Evolutionary conservation across 2,329 filamentous ascomycete species (phyloP).

Genomic region (Pseudogymnoascus sp.): DNA sequence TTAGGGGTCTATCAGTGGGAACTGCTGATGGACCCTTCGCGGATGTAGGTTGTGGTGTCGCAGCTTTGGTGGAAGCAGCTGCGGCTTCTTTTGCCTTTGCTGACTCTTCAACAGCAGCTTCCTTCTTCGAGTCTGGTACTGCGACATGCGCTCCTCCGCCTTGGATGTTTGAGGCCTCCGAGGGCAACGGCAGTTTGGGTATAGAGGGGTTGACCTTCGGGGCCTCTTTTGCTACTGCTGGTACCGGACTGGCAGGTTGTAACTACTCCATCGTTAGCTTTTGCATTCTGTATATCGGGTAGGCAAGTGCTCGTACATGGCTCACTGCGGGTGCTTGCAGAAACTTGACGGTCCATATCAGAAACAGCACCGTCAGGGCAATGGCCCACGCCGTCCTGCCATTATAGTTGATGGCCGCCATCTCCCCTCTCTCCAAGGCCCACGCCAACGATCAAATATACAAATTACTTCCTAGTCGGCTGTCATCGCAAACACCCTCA

Average conservation of each 20-base stretch:
- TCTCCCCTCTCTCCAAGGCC: neutral
- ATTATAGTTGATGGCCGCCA: conserved; percentile 1
- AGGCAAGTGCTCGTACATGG: neutral
- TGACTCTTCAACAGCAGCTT: neutral
- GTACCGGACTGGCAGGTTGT: neutral
- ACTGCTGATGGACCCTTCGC: neutral
- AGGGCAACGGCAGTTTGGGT: neutral
- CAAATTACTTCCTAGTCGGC: neutral
- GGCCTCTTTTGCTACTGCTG: neutral
- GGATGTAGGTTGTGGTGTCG: neutral
- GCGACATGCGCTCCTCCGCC: neutral
- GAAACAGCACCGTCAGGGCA: conserved; percentile 6
- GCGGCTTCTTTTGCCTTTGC: neutral
- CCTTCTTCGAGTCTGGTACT: neutral
- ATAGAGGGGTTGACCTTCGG: neutral
- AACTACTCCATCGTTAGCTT: neutral
- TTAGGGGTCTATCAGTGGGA: conserved; percentile 18
- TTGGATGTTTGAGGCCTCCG: neutral
- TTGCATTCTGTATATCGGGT: neutral
- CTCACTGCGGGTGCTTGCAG: conserved; percentile 5
- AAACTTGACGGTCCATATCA: conserved; percentile 11
- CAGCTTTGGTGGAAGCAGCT: neutral
- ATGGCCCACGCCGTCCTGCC: neutral
- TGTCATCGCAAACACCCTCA: neutral
- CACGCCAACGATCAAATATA: neutral